Evolutionary conservation across 495 filamentous ascomycete species (phyloP).

Genomic region (Aspergillus conjunctus): DNA sequence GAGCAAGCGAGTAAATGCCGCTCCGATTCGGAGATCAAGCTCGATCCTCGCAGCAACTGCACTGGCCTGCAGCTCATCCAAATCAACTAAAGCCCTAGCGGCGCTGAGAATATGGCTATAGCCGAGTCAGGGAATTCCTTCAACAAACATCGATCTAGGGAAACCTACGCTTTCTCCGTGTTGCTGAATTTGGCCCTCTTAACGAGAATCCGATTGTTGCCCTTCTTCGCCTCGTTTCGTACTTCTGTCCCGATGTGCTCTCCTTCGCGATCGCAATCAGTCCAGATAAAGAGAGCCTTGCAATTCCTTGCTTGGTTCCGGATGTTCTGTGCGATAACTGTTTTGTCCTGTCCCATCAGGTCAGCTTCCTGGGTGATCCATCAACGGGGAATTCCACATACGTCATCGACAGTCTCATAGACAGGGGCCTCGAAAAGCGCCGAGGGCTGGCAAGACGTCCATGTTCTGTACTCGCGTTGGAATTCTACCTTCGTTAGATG

Average conservation of each 20-base stretch:
- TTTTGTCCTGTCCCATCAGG: conserved; percentile 62
- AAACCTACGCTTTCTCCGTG: conserved; percentile 83
- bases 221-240: conserved; percentile 71
- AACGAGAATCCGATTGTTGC: conserved; percentile 73
- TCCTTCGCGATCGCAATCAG: conserved; percentile 96
- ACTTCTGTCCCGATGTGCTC: conserved; percentile 97
- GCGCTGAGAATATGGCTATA: conserved; percentile 77
- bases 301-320: conserved; percentile 68
- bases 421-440: conserved; percentile 83
- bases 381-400: conserved; percentile 33
- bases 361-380: conserved; percentile 19
- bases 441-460: conserved; percentile 77
- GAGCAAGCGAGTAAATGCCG: conserved; percentile 86
- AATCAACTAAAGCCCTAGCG: conserved; percentile 69
- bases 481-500: conserved; percentile 81
- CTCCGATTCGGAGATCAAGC: conserved; percentile 88
- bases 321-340: conserved; percentile 83
- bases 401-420: conserved; percentile 62
- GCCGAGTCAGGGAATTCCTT: background rate
- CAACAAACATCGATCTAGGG: background rate
- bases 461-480: conserved; percentile 64
- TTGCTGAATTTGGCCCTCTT: conserved; percentile 93
- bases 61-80: conserved; percentile 85
- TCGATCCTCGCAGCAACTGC: conserved; percentile 91
- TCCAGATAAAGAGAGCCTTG: conserved; percentile 89